phyloP scores from a whole-genome alignment of 495 filamentous ascomycete genomes.

The Schizothecium vesticola region DNA sequence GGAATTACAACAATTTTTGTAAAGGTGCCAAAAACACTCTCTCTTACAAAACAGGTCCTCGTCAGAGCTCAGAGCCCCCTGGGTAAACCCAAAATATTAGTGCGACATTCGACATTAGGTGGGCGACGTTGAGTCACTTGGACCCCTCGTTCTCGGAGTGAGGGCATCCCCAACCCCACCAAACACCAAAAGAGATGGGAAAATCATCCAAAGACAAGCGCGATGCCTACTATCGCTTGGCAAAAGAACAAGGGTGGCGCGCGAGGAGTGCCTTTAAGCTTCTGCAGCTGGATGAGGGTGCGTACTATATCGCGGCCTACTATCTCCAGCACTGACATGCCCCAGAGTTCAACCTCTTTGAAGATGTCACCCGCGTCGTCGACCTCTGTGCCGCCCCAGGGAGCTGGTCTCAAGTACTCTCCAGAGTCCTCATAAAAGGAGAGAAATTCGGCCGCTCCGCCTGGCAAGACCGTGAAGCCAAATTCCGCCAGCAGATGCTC shows the following conservation, averaged over 20 bases:
- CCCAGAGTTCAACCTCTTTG: constrained; percentile 84
- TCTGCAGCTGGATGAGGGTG: constrained; percentile 83
- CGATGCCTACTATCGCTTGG: constrained; percentile 93
- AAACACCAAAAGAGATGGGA: constrained; percentile 56
- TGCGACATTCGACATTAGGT: background rate
- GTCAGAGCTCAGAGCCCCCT: background rate
- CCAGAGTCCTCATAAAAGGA: constrained; percentile 83
- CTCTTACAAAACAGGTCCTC: no score
- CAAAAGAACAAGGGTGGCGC: constrained; percentile 98
- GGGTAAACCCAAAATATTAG: background rate
- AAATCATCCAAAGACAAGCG: constrained; percentile 99
- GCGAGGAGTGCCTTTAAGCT: constrained; percentile 95
- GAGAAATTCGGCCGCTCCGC: constrained; percentile 79
- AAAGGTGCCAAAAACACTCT: background rate
- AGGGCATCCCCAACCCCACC: background rate
- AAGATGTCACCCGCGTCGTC: constrained; percentile 81
- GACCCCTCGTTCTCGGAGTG: background rate
- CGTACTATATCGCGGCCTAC: background rate
- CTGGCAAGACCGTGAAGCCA: constrained; percentile 75
- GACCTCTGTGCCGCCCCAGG: constrained; percentile 95
- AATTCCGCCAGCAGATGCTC: constrained; percentile 51
- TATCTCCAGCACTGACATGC: background rate
- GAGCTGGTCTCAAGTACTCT: constrained; percentile 94
- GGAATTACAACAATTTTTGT: background rate
- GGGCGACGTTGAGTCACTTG: background rate